Conservation (phyloP, 129 eudicot species). For the Flaveria ramosissima region DNA sequence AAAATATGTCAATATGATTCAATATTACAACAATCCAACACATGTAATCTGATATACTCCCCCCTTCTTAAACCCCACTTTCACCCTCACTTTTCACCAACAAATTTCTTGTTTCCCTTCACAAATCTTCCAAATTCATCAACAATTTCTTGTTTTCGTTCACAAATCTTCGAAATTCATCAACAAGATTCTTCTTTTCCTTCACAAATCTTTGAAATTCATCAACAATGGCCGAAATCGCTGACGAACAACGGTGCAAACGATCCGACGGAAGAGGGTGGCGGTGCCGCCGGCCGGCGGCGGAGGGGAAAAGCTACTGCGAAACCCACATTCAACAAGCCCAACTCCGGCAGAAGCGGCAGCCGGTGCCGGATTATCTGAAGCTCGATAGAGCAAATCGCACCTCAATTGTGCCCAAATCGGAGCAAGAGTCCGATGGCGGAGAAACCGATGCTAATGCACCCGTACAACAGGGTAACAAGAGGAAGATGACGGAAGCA, state of each 20-base stretch:
- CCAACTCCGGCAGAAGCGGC: background rate
- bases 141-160: background rate
- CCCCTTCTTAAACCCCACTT: background rate
- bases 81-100: background rate
- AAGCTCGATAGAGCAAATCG: background rate
- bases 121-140: background rate
- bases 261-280: conserved; percentile 26
- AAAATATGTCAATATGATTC: background rate
- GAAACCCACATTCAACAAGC: conserved; percentile 2
- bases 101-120: background rate
- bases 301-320: conserved; percentile 19
- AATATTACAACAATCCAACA: background rate
- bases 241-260: conserved; percentile 4
- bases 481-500: background rate
- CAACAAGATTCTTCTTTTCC: background rate
- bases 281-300: conserved; percentile 17
- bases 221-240: background rate
- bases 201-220: background rate
- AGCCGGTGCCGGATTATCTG: conserved; percentile 21
- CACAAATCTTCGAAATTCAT: background rate
- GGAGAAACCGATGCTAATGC: background rate
- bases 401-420: background rate
- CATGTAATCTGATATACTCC: background rate
- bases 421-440: background rate
- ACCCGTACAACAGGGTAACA: background rate